Evolutionary conservation across 352 stramenopile genomes (phyloP).

Genomic region (Phytophthora boehmeriae): DNA sequence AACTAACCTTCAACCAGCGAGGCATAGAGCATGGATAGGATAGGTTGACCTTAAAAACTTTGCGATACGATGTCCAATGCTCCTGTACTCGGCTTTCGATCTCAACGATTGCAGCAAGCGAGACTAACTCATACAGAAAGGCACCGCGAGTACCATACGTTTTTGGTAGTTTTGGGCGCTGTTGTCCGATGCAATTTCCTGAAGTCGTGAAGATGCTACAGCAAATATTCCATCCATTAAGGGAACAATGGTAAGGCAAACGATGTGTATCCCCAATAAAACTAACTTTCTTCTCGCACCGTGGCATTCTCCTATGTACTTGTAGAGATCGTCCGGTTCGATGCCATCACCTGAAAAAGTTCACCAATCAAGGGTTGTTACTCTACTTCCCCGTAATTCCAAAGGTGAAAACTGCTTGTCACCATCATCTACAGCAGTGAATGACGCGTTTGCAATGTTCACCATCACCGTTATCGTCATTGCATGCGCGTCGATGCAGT

Average conservation of each 20-base stretch:
- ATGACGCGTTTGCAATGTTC: constrained; percentile 51
- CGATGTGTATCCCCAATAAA: not conserved
- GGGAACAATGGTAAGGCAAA: not conserved
- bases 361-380: not conserved
- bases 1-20: constrained; percentile 31
- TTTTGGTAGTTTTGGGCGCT: constrained; percentile 3
- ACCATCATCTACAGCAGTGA: constrained; percentile 79
- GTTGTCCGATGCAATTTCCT: not conserved
- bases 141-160: constrained; percentile 56
- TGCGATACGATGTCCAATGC: constrained; percentile 68
- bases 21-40: not conserved
- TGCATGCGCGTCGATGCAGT: constrained; percentile 69
- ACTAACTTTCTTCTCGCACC: constrained; percentile 26
- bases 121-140: constrained; percentile 54
- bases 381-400: not conserved
- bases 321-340: constrained; percentile 47
- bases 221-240: not conserved
- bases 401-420: not conserved
- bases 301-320: constrained; percentile 49
- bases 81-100: constrained; percentile 65
- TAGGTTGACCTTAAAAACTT: constrained; percentile 64
- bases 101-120: constrained; percentile 52
- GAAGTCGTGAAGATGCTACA: constrained; percentile 46
- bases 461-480: constrained; percentile 51
- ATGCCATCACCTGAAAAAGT: constrained; percentile 69